These are phyloP conservation scores for Cryphonectria carpinicola DNA, from an alignment of 2,329 filamentous ascomycete genomes.

Conservation along the genomic window DNA sequence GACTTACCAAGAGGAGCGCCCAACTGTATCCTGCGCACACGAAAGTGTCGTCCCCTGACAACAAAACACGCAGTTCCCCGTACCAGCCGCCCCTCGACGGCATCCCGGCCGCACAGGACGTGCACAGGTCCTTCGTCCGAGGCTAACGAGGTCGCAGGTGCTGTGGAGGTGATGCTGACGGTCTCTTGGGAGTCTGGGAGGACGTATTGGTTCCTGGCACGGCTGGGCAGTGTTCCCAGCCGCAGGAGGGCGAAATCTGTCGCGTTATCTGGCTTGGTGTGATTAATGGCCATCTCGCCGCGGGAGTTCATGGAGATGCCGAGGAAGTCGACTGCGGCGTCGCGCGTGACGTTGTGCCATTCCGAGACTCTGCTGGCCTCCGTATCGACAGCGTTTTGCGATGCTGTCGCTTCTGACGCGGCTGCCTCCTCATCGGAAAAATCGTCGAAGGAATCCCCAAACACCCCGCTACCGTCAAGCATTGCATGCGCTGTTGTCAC, in stretches of 20 bases:
- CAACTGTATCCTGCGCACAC: conserved; percentile 20
- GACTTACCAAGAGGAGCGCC: conserved; percentile 12
- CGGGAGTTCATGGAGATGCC: conserved; percentile 25
- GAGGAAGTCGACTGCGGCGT: conserved; percentile 22
- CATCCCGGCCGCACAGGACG: conserved; percentile 9
- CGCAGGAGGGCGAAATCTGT: conserved; percentile 24
- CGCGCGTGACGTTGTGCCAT: conserved; percentile 22
- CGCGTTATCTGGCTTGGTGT: conserved; percentile 15
- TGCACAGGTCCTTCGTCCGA: conserved; percentile 20
- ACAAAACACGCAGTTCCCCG: conserved; percentile 23
- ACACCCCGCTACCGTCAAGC: conserved; percentile 23
- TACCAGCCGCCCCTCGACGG: conserved; percentile 20
- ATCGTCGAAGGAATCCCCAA: conserved; percentile 19
- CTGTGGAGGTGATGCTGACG: conserved; percentile 17
- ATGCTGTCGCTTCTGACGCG: neutral
- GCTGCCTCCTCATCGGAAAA: conserved; percentile 11
- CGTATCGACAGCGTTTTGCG: conserved; percentile 15
- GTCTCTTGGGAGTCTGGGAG: conserved; percentile 4
- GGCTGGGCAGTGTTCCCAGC: conserved; percentile 12
- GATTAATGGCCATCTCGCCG: conserved; percentile 23
- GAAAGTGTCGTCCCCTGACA: conserved; percentile 22
- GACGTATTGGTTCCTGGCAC: conserved; percentile 16
- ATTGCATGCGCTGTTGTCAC: conserved; percentile 24
- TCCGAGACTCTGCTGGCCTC: conserved; percentile 15
- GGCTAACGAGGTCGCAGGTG: conserved; percentile 16